Conservation (phyloP, 306 rosid species). For the Trichosanthes cucumerina region DNA sequence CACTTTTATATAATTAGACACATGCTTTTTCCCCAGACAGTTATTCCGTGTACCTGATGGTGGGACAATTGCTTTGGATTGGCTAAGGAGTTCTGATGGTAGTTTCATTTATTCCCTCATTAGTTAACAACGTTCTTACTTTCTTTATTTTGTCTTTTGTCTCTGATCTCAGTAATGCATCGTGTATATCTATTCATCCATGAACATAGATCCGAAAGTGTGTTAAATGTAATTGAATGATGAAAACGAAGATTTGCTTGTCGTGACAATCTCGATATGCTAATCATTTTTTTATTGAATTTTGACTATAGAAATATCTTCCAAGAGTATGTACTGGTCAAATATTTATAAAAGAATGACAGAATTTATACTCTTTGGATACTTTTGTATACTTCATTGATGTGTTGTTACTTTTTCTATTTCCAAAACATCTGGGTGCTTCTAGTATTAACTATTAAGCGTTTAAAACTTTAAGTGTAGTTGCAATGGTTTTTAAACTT, state of each 20-base stretch:
- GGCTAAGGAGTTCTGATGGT: slow-evolving; percentile 49
- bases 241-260: not conserved
- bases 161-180: not conserved
- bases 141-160: not conserved
- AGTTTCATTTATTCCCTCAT: slow-evolving; percentile 14
- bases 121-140: not conserved
- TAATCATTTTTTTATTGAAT: not conserved
- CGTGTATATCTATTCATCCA: not conserved
- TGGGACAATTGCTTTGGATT: slow-evolving; percentile 70
- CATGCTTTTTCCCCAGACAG: slow-evolving; percentile 33
- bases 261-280: not conserved
- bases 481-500: not conserved
- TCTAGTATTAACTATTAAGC: not conserved
- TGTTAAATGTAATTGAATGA: not conserved
- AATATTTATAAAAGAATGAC: not conserved
- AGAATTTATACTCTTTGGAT: not conserved
- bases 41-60: slow-evolving; percentile 45
- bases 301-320: not conserved
- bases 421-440: not conserved
- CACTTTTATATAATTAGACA: not conserved
- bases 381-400: too few relatives aligned
- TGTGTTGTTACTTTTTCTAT: not conserved
- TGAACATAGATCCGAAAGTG: not conserved
- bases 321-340: not conserved
- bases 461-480: not conserved